Conservation (phyloP, 2,329 filamentous ascomycete species). For the Eutypella sp. region DNA sequence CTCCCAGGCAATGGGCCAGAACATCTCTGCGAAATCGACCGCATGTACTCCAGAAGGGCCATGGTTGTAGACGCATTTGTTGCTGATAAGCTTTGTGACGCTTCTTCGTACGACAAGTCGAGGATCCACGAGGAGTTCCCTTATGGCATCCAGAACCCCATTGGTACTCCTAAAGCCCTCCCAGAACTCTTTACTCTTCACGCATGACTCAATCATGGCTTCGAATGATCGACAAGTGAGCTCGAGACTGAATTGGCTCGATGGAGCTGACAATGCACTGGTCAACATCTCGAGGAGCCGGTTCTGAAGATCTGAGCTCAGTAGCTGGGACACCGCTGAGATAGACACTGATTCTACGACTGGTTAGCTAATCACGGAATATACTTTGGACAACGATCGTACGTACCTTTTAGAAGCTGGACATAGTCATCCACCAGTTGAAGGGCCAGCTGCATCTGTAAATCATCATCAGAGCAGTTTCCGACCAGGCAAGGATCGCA, state of each 20-base stretch:
- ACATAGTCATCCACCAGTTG: conserved; percentile 54
- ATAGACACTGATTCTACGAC: conserved; percentile 19
- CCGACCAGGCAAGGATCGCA: conserved; percentile 51
- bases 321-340: conserved; percentile 12
- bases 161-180: conserved; percentile 27
- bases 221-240: conserved; percentile 32
- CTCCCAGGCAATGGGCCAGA: conserved; percentile 40
- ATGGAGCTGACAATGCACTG: conserved; percentile 13
- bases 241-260: conserved; percentile 22
- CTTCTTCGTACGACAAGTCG: conserved; percentile 31
- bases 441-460: conserved; percentile 45
- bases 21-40: conserved; percentile 37
- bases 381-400: background rate
- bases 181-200: conserved; percentile 35
- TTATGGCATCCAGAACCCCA: conserved; percentile 23
- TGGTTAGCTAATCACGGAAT: conserved; percentile 12
- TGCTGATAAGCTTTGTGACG: conserved; percentile 28
- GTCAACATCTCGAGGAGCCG: conserved; percentile 20
- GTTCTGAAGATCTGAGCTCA: conserved; percentile 17
- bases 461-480: conserved; percentile 34
- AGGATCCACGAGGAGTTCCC: conserved; percentile 34
- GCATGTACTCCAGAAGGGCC: conserved; percentile 25
- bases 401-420: conserved; percentile 48
- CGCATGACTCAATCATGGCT: conserved; percentile 36
- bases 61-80: conserved; percentile 13